Conservation (phyloP, 306 rosid genomes). For the Elaeagnus macrophylla region DNA sequence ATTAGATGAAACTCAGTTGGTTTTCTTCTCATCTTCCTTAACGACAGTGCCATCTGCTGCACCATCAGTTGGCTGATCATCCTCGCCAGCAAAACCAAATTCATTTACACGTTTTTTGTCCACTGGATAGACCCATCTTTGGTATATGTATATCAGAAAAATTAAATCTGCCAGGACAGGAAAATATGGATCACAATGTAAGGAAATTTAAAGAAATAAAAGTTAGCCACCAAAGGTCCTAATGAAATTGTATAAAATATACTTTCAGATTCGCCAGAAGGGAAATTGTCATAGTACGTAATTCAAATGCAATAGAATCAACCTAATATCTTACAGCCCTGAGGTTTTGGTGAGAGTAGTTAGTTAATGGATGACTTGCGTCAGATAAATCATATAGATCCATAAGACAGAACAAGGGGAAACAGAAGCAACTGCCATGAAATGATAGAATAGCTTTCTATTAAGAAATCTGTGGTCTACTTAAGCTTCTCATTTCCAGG, state of each 20-base stretch:
- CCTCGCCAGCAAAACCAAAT: constrained; percentile 93
- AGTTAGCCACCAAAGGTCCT: neutral
- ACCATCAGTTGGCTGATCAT: constrained; percentile 36
- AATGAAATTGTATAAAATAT: too few relatives aligned
- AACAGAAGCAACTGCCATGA: too few relatives aligned
- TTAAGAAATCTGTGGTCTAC: too few relatives aligned
- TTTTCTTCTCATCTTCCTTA: constrained; percentile 79
- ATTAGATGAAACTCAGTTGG: constrained; percentile 52
- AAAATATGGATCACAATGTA: constrained; percentile 13
- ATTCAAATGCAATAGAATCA: too few relatives aligned
- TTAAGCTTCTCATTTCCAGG: too few relatives aligned
- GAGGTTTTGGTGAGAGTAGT: too few relatives aligned
- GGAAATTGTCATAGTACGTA: too few relatives aligned
- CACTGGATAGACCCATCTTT: constrained; percentile 89
- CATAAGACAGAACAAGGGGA: too few relatives aligned
- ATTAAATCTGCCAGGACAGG: constrained; percentile 68
- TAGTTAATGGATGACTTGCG: too few relatives aligned
- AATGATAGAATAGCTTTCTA: too few relatives aligned
- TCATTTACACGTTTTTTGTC: constrained; percentile 90
- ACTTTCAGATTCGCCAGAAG: neutral
- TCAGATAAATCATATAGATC: too few relatives aligned
- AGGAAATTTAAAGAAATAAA: neutral
- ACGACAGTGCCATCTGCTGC: constrained; percentile 25
- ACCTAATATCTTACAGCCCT: too few relatives aligned
- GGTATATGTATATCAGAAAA: constrained; percentile 72